Conservation (phyloP, 768 basidiomycete genomes). For the Russula vinacea region DNA sequence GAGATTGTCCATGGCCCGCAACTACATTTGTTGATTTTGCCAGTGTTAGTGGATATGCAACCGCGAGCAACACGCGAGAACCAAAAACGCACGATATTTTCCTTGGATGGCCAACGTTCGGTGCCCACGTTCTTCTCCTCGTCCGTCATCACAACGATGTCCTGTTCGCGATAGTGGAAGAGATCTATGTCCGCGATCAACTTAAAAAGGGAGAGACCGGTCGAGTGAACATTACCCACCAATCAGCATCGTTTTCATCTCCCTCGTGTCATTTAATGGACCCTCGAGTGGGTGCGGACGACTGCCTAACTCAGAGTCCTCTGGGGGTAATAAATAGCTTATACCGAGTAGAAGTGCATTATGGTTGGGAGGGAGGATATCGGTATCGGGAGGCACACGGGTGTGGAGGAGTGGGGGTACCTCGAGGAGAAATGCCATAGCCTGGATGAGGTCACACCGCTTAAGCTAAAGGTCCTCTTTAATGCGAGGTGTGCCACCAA, state of each 20-base stretch:
- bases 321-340: neutral
- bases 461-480: neutral
- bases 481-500: neutral
- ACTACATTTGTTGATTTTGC: neutral
- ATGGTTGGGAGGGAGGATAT: neutral
- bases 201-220: neutral
- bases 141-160: slow-evolving; percentile 27
- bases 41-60: neutral
- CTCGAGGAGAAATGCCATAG: neutral
- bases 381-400: neutral
- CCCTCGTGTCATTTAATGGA: slow-evolving; percentile 19
- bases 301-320: neutral
- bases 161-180: slow-evolving; percentile 13
- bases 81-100: slow-evolving; percentile 25
- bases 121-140: slow-evolving; percentile 9
- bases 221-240: slow-evolving; percentile 8
- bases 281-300: slow-evolving; percentile 1
- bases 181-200: neutral
- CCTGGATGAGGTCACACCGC: neutral
- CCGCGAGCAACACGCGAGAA: neutral
- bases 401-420: no score
- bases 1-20: slow-evolving; percentile 22
- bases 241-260: slow-evolving; percentile 15
- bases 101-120: slow-evolving; percentile 17
- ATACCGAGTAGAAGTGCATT: neutral